Conservation (phyloP, 2,329 filamentous ascomycete species). For the Stagonosporopsis rhizophila region DNA sequence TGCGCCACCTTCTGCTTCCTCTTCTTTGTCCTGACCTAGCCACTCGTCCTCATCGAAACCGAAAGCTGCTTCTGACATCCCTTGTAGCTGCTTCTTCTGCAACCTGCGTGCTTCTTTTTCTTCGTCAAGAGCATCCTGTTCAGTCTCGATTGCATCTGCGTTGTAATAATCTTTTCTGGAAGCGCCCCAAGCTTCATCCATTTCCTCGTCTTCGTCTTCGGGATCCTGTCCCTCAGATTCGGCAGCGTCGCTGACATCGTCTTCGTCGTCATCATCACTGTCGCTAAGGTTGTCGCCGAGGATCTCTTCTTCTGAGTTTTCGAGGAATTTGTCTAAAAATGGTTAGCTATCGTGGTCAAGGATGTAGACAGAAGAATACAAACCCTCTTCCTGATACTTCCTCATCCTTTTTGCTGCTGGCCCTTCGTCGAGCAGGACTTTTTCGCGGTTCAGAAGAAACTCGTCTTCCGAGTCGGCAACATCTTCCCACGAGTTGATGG, state of each 20-base stretch:
- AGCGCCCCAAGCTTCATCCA: conserved; percentile 80
- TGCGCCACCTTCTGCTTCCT: conserved; percentile 56
- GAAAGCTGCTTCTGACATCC: conserved; percentile 91
- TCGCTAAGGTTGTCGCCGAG: conserved; percentile 60
- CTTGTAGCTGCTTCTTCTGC: conserved; percentile 87
- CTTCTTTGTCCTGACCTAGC: conserved; percentile 62
- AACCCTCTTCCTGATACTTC: conserved; percentile 72
- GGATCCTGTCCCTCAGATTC: conserved; percentile 47
- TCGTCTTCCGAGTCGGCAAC: conserved; percentile 95
- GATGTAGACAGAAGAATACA: conserved; percentile 14
- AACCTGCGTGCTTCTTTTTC: conserved; percentile 87
- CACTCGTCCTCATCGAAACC: conserved; percentile 91
- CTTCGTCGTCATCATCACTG: conserved; percentile 53
- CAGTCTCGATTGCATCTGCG: conserved; percentile 76
- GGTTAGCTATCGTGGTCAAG: conserved; percentile 8
- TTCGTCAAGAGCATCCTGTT: conserved; percentile 83
- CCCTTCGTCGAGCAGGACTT: conserved; percentile 83
- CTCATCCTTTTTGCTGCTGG: conserved; percentile 79
- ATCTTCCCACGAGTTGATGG: conserved; percentile 72
- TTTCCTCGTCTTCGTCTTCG: conserved; percentile 64
- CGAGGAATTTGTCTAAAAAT: conserved; percentile 61
- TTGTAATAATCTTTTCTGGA: conserved; percentile 93
- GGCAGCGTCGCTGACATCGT: conserved; percentile 43
- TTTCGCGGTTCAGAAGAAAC: conserved; percentile 86
- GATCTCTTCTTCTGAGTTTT: conserved; percentile 69